Evolutionary conservation across 108 stramenopile genomes (phyloP).

Genomic region (Licmophora abbreviata): DNA sequence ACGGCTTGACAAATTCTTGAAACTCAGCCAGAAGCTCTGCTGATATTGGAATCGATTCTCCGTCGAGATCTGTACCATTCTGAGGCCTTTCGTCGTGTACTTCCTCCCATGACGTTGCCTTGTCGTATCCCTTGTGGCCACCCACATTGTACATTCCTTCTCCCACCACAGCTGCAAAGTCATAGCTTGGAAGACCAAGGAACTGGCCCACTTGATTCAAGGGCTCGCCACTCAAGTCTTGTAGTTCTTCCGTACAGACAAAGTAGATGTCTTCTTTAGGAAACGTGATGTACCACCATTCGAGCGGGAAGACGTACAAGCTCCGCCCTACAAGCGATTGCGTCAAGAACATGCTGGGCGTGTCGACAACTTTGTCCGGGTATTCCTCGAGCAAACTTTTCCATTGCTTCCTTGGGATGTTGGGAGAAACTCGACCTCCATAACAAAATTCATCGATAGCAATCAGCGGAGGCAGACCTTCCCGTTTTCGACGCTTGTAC

Average conservation of each 20-base stretch:
- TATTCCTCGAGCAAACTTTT: slow-evolving; percentile 30
- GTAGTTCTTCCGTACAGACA: slow-evolving; percentile 72
- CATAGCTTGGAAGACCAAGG: slow-evolving; percentile 62
- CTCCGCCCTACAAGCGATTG: slow-evolving; percentile 71
- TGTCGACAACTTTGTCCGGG: slow-evolving; percentile 47
- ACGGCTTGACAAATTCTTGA: slow-evolving; percentile 54
- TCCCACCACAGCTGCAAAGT: slow-evolving; percentile 33
- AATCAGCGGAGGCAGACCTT: slow-evolving; percentile 38
- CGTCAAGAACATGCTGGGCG: slow-evolving; percentile 44
- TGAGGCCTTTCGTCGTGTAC: slow-evolving; percentile 15
- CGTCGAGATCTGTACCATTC: not conserved
- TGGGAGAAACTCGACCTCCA: slow-evolving; percentile 21
- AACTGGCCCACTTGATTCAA: slow-evolving; percentile 47
- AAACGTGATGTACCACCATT: slow-evolving; percentile 82
- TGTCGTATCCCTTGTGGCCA: slow-evolving; percentile 76
- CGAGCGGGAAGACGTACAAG: slow-evolving; percentile 62
- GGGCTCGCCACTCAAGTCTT: slow-evolving; percentile 20
- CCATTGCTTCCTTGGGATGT: slow-evolving; percentile 63
- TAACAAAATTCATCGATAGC: slow-evolving; percentile 71
- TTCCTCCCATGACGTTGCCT: slow-evolving; percentile 42
- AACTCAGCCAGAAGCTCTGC: slow-evolving; percentile 42
- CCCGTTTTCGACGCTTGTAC: slow-evolving; percentile 23
- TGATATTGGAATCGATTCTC: slow-evolving; percentile 44
- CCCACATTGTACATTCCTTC: slow-evolving; percentile 71
- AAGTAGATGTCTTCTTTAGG: slow-evolving; percentile 39